Base-by-base conservation (phyloP, 371 early-diverging fungal genomes). In the Apophysomyces sp. region DNA sequence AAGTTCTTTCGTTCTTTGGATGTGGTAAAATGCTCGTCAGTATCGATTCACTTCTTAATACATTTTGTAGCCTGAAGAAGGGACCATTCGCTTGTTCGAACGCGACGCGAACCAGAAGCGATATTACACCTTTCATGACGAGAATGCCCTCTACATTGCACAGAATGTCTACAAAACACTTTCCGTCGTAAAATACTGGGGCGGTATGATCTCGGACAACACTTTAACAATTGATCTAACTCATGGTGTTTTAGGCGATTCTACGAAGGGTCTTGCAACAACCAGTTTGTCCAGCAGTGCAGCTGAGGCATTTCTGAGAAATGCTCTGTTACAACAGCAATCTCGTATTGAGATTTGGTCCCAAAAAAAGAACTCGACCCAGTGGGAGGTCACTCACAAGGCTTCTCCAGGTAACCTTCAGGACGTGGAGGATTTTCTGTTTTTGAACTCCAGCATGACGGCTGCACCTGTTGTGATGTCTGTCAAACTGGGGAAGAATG, bases 401-500 rank as follows among this genome's bases (percentile, higher is more conserved):
- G 97, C 97, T 4, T 96, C 97, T 1, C 98, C 98, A 3, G 98
- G 98, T 18, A 95, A 97, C 61, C 69, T 96, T 53, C 90, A 92
- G 65, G 88, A 86, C 31, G 83, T 98, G 15, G 97, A 98, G 66
- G 97, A 97, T 59, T 68, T 94, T 52, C 66, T 98, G 36, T 96
- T 96, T 62, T 69, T 80, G 18, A 82, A 80, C 63, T 73, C 84
- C 15, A 92, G 90, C 31, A 80, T 93, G 70, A 76, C 89, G 0
- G 65, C 84, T 0, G 84, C 94, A 12, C 95, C 97, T 2, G 83
- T 96, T 9, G 92, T 96, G 15, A 76, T 94, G 74, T 92, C 92
- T 18, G 82, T 93, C 39, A 86, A 83, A 62, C 71, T 91, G 30
- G 77, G 65, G 15, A 37, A 66, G 6, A 81, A 77, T 24, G 82